Evolutionary conservation across 2,329 filamentous ascomycete genomes (phyloP), one percentile per base, ranked within the genome.

Genomic region (Fusarium austroafricanum): DNA sequence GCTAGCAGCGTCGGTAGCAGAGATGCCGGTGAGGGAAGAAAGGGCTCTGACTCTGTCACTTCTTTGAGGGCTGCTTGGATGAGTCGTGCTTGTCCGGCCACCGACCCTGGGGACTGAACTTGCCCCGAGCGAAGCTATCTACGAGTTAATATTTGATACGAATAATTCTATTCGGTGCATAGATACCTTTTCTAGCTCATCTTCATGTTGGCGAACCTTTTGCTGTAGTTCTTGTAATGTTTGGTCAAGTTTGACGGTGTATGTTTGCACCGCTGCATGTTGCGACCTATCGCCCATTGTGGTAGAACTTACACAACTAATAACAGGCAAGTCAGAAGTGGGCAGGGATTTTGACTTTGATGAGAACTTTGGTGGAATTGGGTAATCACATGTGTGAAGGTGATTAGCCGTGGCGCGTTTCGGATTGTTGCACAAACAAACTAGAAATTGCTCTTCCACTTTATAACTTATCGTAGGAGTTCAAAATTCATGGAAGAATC

Each of bases 1-100:
- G 92, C 92, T 39, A 96, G 76, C 6, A 96, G 82, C 9, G 89
- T 87, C 5, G 92, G 91, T 9, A 96, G 78, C 8, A 90, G 83
- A 20, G 92, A 95, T 49, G 85, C 87, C 11, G 87, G 81, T 23
- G 84, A 82, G 4, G 92, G 92, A 21, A 95, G 80, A 70, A 88
- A 88, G 10, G 90, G 89, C 51, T 89, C 84, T 15, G 85, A 83
- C 42, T 85, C 80, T 14, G 87, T 84, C 45, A 93, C 80, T 17
- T 85, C 83, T 52, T 88, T 84, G 71, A 94, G 93, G 5, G 91
- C 91, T 49, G 83, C 80, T 71, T 87, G 89, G 73, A 94, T 83
- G 38, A 87, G 79, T 35, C 67, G 68, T 17, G 74, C 71, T 50
- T 79, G 77, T 20, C 68, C 76, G n/a, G 71, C 71, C 21, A 75